phyloP scores from a whole-genome alignment of 306 rosid genomes.

The Crotalaria pallida region DNA sequence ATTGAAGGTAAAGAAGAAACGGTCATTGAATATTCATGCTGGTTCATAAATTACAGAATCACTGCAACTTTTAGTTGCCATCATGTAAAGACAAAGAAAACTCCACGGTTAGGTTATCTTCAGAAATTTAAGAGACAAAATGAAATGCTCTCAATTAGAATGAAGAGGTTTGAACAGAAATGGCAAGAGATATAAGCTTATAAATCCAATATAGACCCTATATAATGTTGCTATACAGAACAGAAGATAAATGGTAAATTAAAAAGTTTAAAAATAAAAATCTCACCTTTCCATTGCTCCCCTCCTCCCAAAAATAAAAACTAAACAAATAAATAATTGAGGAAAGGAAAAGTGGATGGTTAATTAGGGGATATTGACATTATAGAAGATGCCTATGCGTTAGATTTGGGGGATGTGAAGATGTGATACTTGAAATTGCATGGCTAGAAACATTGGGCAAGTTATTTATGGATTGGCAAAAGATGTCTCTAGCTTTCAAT shows the following conservation, averaged over 20 bases:
- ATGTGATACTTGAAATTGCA: too few species aligned
- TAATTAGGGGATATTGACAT: background rate
- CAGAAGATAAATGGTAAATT: background rate
- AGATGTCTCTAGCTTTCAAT: too few species aligned
- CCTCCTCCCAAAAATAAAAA: background rate
- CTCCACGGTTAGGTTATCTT: background rate
- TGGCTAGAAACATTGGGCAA: too few species aligned
- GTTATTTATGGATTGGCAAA: too few species aligned
- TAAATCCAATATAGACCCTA: background rate
- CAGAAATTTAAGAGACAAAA: background rate
- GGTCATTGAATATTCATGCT: slow-evolving; percentile 22
- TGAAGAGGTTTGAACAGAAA: background rate
- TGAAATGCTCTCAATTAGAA: background rate
- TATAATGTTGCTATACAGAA: too few species aligned
- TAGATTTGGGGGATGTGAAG: too few species aligned
- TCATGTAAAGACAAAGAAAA: background rate
- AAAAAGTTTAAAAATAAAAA: background rate
- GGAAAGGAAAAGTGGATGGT: background rate
- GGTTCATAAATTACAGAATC: slow-evolving; percentile 9
- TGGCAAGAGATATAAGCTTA: background rate
- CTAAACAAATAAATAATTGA: background rate
- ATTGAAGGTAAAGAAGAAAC: slow-evolving; percentile 14
- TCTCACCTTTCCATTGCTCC: background rate
- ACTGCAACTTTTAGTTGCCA: slow-evolving; percentile 20
- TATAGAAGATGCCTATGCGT: too few species aligned